Conservation (phyloP, 108 stramenopile species). For the Fistulifera solaris region DNA sequence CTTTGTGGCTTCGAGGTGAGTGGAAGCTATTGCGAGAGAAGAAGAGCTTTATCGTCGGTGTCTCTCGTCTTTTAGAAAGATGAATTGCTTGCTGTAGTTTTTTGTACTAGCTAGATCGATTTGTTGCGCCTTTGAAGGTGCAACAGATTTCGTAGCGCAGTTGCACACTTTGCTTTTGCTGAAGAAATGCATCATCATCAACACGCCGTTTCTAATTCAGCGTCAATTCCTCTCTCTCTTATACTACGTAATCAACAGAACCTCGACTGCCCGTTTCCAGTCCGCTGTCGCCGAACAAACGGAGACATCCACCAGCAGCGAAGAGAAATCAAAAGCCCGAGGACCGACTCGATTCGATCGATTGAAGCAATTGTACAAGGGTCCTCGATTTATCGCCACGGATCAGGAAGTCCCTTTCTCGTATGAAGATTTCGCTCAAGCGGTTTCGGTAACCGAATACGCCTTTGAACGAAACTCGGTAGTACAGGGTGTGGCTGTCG, state of each 20-base stretch:
- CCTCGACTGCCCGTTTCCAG: neutral
- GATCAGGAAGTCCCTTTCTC: conserved; percentile 42
- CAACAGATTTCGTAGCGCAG: too few relatives aligned
- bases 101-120: too few relatives aligned
- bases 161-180: too few relatives aligned
- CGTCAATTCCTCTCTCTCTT: neutral
- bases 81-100: too few relatives aligned
- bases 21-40: too few relatives aligned
- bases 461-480: conserved; percentile 77
- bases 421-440: conserved; percentile 67
- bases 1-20: too few relatives aligned
- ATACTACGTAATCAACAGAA: neutral
- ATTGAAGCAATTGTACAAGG: conserved; percentile 73
- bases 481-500: conserved; percentile 68
- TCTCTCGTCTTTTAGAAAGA: too few relatives aligned
- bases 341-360: conserved; percentile 62
- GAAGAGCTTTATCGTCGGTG: too few relatives aligned
- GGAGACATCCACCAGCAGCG: neutral
- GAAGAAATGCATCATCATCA: too few relatives aligned
- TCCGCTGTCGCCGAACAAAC: conserved; percentile 13
- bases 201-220: too few relatives aligned
- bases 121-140: too few relatives aligned
- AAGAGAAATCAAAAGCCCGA: conserved; percentile 2
- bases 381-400: conserved; percentile 23
- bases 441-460: conserved; percentile 66